Conservation (phyloP, 2,329 filamentous ascomycete genomes). For the Blastomyces percursus region DNA sequence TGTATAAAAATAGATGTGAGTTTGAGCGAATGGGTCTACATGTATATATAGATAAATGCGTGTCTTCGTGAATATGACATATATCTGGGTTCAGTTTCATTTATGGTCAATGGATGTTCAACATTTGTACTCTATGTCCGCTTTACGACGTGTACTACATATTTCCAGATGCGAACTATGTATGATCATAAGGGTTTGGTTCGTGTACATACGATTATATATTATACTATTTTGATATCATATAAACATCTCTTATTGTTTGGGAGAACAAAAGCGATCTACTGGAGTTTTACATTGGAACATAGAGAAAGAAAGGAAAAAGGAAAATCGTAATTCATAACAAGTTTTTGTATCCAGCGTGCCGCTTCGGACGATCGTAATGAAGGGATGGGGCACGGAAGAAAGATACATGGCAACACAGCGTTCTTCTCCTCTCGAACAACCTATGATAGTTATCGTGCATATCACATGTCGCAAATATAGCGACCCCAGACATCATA, state of each 20-base stretch:
- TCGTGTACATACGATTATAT: background rate
- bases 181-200: background rate
- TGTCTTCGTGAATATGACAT: background rate
- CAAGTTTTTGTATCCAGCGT: background rate
- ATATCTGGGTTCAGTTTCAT: background rate
- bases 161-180: background rate
- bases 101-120: background rate
- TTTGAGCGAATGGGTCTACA: background rate
- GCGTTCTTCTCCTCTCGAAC: background rate
- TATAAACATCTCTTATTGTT: background rate
- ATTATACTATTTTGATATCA: background rate
- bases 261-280: background rate
- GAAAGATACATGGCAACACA: background rate
- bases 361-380: background rate
- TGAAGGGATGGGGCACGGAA: background rate
- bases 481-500: background rate
- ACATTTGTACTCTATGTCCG: background rate
- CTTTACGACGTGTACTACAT: background rate
- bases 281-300: background rate
- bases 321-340: background rate
- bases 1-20: background rate
- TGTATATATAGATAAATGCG: background rate
- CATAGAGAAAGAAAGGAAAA: background rate
- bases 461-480: background rate
- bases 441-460: background rate